phyloP scores from a whole-genome alignment of 164 flowering plant genomes.

The Umbilicus rupestris region DNA sequence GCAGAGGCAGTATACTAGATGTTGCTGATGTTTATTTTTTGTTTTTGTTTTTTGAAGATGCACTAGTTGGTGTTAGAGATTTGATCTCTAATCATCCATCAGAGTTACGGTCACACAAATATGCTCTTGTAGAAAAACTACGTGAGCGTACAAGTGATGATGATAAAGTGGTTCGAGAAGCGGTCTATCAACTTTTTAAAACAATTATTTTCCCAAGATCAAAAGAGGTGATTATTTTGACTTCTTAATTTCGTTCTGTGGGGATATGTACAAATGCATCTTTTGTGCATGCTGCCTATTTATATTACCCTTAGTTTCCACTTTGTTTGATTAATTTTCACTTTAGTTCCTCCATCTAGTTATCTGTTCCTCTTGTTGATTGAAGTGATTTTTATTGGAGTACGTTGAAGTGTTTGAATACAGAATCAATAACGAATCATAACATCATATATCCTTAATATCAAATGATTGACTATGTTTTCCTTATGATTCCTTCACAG shows the following conservation, averaged over 20 bases:
- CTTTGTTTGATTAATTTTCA: too few relatives aligned
- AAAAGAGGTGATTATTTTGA: conserved; percentile 47
- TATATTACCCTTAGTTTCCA: neutral
- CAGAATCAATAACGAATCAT: too few relatives aligned
- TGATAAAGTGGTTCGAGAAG: conserved; percentile 67
- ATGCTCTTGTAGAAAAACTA: conserved; percentile 66
- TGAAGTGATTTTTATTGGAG: neutral
- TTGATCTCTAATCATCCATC: conserved; percentile 43
- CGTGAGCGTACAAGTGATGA: conserved; percentile 82
- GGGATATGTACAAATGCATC: neutral
- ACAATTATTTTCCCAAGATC: conserved; percentile 54
- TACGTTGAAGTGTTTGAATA: neutral
- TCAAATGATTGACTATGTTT: neutral
- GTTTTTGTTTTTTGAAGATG: conserved; percentile 41
- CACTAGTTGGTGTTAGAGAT: conserved; percentile 71
- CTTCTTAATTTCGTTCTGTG: too few relatives aligned
- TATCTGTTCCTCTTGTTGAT: neutral
- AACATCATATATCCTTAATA: neutral
- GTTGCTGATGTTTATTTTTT: neutral
- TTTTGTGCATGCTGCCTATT: neutral
- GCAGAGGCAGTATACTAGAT: too few relatives aligned
- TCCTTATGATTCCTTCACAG: conserved; percentile 28
- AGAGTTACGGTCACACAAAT: conserved; percentile 57
- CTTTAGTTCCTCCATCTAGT: neutral
- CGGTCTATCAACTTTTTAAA: conserved; percentile 62